phyloP scores from a whole-genome alignment of 2,329 filamentous ascomycete species.

The Coniochaeta hoffmannii region DNA sequence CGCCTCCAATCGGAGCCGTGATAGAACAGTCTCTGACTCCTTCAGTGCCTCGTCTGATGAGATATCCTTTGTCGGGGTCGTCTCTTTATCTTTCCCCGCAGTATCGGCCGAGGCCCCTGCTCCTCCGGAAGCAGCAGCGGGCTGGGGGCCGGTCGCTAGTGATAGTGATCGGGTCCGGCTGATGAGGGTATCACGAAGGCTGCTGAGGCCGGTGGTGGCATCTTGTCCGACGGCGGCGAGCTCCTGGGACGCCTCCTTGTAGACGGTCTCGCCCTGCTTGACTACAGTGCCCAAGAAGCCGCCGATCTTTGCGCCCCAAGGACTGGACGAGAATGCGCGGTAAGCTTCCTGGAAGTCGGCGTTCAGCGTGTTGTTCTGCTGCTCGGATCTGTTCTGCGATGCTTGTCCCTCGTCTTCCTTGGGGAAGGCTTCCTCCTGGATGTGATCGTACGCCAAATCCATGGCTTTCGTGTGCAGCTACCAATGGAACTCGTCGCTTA shows the following conservation, averaged over 20 bases:
- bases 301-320: conserved; percentile 84
- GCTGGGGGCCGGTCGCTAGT: conserved; percentile 37
- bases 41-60: conserved; percentile 34
- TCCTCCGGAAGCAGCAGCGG: conserved; percentile 15
- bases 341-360: conserved; percentile 91
- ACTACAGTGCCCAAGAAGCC: conserved; percentile 87
- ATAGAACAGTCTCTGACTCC: conserved; percentile 60
- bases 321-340: conserved; percentile 82
- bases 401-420: conserved; percentile 43
- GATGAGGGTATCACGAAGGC: conserved; percentile 59
- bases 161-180: conserved; percentile 69
- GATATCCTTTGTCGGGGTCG: conserved; percentile 39
- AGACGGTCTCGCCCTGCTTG: conserved; percentile 81
- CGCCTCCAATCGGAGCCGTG: conserved; percentile 68
- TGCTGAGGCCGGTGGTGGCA: conserved; percentile 72
- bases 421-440: conserved; percentile 72
- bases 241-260: conserved; percentile 82
- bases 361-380: conserved; percentile 57
- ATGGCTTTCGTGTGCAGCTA: conserved; percentile 37
- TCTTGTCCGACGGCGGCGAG: conserved; percentile 71
- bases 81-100: conserved; percentile 22
- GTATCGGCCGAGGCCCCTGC: conserved; percentile 19
- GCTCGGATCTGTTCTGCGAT: conserved; percentile 30
- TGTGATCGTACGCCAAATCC: conserved; percentile 97
- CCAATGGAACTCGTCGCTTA: neutral